These are phyloP conservation scores for Noccaea bulbosa DNA, from an alignment of 345 rosid genomes.

Conservation along the genomic window DNA sequence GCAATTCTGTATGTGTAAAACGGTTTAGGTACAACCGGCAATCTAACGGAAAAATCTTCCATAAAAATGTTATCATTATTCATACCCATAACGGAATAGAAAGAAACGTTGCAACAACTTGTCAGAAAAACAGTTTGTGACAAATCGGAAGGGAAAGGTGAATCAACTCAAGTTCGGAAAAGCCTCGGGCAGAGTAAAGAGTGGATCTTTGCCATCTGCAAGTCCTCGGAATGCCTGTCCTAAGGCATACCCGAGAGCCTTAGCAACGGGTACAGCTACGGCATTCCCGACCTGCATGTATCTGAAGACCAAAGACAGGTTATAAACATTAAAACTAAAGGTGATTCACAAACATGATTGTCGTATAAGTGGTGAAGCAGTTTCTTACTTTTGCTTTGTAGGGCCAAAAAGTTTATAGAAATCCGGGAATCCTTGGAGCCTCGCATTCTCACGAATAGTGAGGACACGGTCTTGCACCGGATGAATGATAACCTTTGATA, in stretches of 20 bases:
- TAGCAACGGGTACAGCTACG: constrained; percentile 74
- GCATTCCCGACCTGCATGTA: constrained; percentile 85
- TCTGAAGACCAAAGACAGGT: constrained; percentile 35
- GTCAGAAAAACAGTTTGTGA: not conserved
- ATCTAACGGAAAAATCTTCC: not conserved
- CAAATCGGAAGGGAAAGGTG: not conserved
- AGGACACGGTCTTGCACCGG: constrained; percentile 73
- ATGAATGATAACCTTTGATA: constrained; percentile 59
- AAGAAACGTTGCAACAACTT: not conserved
- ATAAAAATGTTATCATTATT: not conserved
- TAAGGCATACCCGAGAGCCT: constrained; percentile 63
- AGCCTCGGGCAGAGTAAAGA: constrained; percentile 46
- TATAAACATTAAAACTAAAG: not conserved
- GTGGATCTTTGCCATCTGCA: constrained; percentile 32
- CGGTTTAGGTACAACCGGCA: no score
- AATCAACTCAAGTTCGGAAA: constrained; percentile 37
- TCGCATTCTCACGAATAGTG: constrained; percentile 68
- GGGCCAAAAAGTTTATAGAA: constrained; percentile 66
- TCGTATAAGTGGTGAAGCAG: not conserved
- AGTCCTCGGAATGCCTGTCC: constrained; percentile 52
- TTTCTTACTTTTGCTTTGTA: constrained; percentile 59
- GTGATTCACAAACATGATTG: not conserved
- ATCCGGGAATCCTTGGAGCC: constrained; percentile 80
- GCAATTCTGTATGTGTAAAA: no score
- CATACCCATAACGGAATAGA: not conserved